phyloP scores from a whole-genome alignment of 75 land plant genomes.

The Chamaecyparis obtusa region DNA sequence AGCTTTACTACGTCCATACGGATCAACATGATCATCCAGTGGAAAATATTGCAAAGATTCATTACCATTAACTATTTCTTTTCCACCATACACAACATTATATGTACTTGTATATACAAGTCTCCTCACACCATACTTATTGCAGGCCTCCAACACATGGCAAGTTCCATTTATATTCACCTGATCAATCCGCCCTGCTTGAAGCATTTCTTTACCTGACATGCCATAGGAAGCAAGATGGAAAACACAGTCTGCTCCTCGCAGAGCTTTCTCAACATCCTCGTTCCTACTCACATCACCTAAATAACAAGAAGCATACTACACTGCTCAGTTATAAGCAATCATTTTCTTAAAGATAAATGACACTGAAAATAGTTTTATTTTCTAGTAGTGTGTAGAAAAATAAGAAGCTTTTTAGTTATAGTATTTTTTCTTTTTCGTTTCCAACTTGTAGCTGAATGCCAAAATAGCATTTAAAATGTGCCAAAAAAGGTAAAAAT shows the following conservation, averaged over 20 bases:
- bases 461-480: neutral
- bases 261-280: conserved; percentile 68
- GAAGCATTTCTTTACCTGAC: conserved; percentile 96
- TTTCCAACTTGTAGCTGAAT: neutral
- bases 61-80: conserved; percentile 83
- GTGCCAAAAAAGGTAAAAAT: neutral
- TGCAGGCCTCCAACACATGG: conserved; percentile 72
- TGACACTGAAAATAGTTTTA: neutral
- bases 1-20: conserved; percentile 86
- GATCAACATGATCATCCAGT: conserved; percentile 74
- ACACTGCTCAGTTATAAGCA: neutral
- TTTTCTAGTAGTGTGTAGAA: neutral
- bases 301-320: conserved; percentile 17
- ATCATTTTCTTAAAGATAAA: neutral
- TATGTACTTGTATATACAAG: conserved; percentile 90
- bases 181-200: conserved; percentile 68
- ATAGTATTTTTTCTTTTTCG: neutral
- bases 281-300: conserved; percentile 63
- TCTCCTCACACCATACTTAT: conserved; percentile 66
- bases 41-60: conserved; percentile 76
- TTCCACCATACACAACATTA: conserved; percentile 91
- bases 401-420: neutral
- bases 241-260: conserved; percentile 87
- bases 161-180: conserved; percentile 88
- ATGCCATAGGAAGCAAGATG: conserved; percentile 88